These are phyloP conservation scores for Halteria grandinella DNA, from an alignment of 73 alveolate species.

Conservation along the genomic window DNA sequence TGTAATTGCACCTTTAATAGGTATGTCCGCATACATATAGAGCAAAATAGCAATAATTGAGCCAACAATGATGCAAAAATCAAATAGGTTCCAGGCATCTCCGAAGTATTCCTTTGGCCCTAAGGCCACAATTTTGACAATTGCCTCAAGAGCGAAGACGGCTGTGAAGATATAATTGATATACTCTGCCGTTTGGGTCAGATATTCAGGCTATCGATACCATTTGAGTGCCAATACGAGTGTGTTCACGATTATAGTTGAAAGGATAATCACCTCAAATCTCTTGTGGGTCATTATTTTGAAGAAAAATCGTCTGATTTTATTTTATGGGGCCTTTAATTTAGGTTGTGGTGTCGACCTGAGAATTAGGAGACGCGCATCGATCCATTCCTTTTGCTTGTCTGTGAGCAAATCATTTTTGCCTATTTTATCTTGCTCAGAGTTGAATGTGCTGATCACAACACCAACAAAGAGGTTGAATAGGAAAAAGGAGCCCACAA, in stretches of 20 bases:
- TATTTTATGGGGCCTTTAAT: too few species aligned
- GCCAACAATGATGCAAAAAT: conserved; percentile 69
- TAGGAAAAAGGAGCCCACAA: conserved; percentile 47
- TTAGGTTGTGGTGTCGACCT: background rate
- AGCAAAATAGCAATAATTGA: conserved; percentile 37
- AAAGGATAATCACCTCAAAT: too few species aligned
- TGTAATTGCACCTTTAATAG: conserved; percentile 21
- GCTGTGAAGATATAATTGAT: conserved; percentile 23
- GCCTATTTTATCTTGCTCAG: conserved; percentile 26
- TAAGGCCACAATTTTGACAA: conserved; percentile 43
- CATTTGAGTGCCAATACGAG: conserved; percentile 45
- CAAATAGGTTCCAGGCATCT: conserved; percentile 78
- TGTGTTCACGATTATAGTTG: conserved; percentile 45
- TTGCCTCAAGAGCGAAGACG: conserved; percentile 44
- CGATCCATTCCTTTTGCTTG: conserved; percentile 41
- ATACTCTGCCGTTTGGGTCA: conserved; percentile 21
- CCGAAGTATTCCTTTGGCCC: conserved; percentile 67
- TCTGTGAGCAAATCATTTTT: too few species aligned
- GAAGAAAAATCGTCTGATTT: background rate
- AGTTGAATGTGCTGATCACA: conserved; percentile 41
- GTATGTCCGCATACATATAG: background rate
- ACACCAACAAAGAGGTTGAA: conserved; percentile 57
- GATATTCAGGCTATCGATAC: conserved; percentile 18
- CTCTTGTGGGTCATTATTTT: background rate
- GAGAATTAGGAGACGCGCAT: conserved; percentile 1